Conservation (phyloP, 83 land plant genomes). For the Isoetes engelmannii region DNA sequence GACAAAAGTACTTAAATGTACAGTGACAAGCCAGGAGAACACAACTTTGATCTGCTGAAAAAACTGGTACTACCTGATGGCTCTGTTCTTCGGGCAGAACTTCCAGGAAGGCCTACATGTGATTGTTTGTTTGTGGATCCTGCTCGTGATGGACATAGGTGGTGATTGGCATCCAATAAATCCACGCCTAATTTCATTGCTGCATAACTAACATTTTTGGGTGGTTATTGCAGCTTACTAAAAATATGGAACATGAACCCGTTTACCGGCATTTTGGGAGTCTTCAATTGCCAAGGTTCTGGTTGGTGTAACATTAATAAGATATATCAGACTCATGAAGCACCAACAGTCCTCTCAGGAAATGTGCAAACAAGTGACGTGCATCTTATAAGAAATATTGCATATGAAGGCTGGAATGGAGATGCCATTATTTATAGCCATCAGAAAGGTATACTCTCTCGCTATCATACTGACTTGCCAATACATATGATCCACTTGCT, state of each 20-base stretch:
- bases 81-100: constrained; percentile 61
- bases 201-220: too few species aligned
- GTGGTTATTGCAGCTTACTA: constrained; percentile 43
- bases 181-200: too few species aligned
- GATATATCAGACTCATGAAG: constrained; percentile 60
- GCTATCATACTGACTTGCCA: background rate
- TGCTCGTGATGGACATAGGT: constrained; percentile 73
- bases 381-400: constrained; percentile 48
- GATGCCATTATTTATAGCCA: constrained; percentile 58
- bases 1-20: background rate
- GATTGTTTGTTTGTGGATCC: constrained; percentile 88
- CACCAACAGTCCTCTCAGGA: constrained; percentile 48
- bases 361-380: constrained; percentile 54
- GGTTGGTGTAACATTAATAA: constrained; percentile 74
- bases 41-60: constrained; percentile 70
- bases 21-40: constrained; percentile 82
- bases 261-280: constrained; percentile 77
- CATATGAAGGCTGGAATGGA: constrained; percentile 63
- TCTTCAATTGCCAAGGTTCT: constrained; percentile 96
- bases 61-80: constrained; percentile 95
- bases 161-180: too few species aligned
- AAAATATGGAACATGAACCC: constrained; percentile 99
- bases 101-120: constrained; percentile 76
- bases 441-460: constrained; percentile 26
- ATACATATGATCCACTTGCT: background rate